A percentile compares a stretch with the other conserved stretches of the same genome.
Conservation (phyloP, 345 rosid genomes). For the Tarenaya hassleriana region DNA sequence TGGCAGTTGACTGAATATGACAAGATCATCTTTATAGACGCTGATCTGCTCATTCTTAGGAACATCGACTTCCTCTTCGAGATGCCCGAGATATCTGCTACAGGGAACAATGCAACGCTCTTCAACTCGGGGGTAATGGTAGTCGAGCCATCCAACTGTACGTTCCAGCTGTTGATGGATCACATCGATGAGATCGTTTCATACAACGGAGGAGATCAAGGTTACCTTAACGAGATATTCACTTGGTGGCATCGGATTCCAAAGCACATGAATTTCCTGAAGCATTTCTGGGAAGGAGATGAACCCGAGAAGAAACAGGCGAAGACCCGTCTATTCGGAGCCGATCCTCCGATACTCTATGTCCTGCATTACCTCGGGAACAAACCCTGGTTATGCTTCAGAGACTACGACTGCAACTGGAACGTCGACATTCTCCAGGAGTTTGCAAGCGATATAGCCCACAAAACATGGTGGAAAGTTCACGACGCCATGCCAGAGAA, state of each 20-base stretch:
- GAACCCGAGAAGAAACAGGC: constrained; percentile 57
- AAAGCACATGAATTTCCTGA: constrained; percentile 84
- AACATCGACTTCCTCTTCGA: constrained; percentile 83
- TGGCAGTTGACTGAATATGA: constrained; percentile 82
- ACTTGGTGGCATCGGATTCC: constrained; percentile 99
- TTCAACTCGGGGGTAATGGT: constrained; percentile 92
- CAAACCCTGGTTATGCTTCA: constrained; percentile 86
- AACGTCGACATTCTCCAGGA: constrained; percentile 71
- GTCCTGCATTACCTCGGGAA: constrained; percentile 79
- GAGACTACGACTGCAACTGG: constrained; percentile 97
- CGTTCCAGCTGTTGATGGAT: constrained; percentile 77
- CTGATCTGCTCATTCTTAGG: constrained; percentile 78
- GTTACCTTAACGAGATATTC: constrained; percentile 79
- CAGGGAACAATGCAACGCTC: constrained; percentile 65
- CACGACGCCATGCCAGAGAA: constrained; percentile 75
- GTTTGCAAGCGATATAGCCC: constrained; percentile 79
- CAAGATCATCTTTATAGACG: constrained; percentile 86
- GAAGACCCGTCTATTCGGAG: constrained; percentile 67
- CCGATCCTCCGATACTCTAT: constrained; percentile 74
- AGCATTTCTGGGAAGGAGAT: constrained; percentile 95
- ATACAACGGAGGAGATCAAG: constrained; percentile 93
- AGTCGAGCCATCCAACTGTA: constrained; percentile 73
- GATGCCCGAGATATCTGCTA: constrained; percentile 83
- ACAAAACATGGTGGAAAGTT: constrained; percentile 77
- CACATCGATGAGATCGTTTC: constrained; percentile 76